phyloP scores from a whole-genome alignment of 1,284 basidiomycete genomes.

The Inonotus hispidus region DNA sequence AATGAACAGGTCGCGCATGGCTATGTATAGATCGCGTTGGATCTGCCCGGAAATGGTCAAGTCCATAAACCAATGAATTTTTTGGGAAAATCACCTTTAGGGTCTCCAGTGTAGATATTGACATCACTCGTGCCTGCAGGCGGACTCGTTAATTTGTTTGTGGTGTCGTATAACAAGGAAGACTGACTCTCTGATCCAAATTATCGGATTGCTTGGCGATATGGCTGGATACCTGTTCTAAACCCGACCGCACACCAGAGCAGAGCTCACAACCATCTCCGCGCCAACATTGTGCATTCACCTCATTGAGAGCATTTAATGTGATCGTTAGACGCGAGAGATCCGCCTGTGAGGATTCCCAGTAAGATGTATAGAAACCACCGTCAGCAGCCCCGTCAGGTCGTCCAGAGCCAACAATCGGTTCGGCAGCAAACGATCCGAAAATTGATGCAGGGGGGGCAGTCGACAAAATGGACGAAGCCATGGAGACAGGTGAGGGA shows the following conservation, averaged over 20 bases:
- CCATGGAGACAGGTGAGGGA: conserved; percentile 21
- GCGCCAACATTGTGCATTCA: conserved; percentile 72
- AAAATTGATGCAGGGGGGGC: conserved; percentile 23
- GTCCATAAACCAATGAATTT: background rate
- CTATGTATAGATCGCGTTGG: conserved; percentile 85
- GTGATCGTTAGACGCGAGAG: conserved; percentile 77
- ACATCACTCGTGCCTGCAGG: conserved; percentile 49
- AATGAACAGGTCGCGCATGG: conserved; percentile 78
- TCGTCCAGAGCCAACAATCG: conserved; percentile 18
- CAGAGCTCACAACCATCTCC: conserved; percentile 79
- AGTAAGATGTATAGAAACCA: conserved; percentile 18
- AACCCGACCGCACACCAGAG: conserved; percentile 69
- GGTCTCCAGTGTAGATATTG: conserved; percentile 65
- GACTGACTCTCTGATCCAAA: conserved; percentile 70
- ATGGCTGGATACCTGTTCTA: conserved; percentile 64
- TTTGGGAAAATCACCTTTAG: conserved; percentile 50
- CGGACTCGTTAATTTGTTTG: background rate
- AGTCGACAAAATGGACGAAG: conserved; percentile 29
- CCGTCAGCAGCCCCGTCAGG: conserved; percentile 19
- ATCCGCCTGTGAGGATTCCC: conserved; percentile 57
- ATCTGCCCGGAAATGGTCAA: conserved; percentile 35
- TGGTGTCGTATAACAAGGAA: background rate
- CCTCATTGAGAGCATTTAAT: conserved; percentile 72
- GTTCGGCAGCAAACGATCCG: conserved; percentile 21
- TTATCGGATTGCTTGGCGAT: conserved; percentile 73